phyloP scores from a whole-genome alignment of 805 yeast species.

The Candida khao-thaluensis region DNA sequence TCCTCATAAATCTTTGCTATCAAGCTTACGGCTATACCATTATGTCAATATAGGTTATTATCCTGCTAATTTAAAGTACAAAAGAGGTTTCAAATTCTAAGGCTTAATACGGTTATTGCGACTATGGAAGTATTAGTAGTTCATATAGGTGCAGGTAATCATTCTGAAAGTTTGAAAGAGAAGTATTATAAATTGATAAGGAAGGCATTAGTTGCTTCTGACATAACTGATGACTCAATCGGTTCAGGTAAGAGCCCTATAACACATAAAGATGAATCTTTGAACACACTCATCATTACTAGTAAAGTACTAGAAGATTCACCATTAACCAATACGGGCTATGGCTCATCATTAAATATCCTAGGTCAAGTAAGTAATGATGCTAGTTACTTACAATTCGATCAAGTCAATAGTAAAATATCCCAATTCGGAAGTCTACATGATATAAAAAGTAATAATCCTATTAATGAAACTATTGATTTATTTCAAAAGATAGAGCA shows the following conservation, averaged over 20 bases:
- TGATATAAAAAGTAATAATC: slow-evolving; percentile 21
- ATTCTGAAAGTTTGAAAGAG: slow-evolving; percentile 20
- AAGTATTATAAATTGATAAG: slow-evolving; percentile 29
- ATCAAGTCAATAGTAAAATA: slow-evolving; percentile 7
- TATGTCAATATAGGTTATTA: too few relatives aligned
- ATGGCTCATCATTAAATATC: slow-evolving; percentile 44
- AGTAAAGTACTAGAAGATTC: slow-evolving; percentile 34
- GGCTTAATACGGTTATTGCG: too few relatives aligned
- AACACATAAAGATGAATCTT: not conserved
- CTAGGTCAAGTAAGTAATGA: slow-evolving; percentile 47
- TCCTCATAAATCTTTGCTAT: too few relatives aligned
- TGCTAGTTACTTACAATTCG: slow-evolving; percentile 31
- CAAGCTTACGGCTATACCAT: too few relatives aligned
- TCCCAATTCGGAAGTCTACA: slow-evolving; percentile 18
- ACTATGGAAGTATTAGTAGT: slow-evolving; percentile 21
- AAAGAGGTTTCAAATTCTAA: not conserved
- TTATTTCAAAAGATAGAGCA: slow-evolving; percentile 23
- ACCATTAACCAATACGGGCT: slow-evolving; percentile 49
- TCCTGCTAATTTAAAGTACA: too few relatives aligned
- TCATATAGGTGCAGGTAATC: slow-evolving; percentile 57
- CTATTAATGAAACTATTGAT: slow-evolving; percentile 30
- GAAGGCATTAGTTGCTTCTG: slow-evolving; percentile 19
- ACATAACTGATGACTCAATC: not conserved
- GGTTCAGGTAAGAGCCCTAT: too few relatives aligned
- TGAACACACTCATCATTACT: slow-evolving; percentile 10